Evolutionary conservation across 2,329 filamentous ascomycete species (phyloP).

Genomic region (Reticulascus tulasneorum): DNA sequence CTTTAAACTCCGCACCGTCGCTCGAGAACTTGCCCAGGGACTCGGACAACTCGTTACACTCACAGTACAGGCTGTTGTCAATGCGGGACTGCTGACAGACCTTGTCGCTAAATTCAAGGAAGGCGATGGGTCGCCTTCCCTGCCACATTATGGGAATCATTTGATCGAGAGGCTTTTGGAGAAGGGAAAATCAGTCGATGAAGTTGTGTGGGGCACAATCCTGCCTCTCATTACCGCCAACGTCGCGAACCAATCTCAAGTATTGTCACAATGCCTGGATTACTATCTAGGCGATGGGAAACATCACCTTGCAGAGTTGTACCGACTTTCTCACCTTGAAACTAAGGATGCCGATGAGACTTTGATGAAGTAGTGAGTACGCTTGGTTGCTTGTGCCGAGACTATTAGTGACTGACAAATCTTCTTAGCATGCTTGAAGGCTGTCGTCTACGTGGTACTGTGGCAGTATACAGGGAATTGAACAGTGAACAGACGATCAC

Average conservation of each 20-base stretch:
- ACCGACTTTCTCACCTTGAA: constrained; percentile 44
- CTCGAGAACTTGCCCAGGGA: constrained; percentile 43
- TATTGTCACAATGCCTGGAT: constrained; percentile 55
- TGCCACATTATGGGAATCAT: constrained; percentile 52
- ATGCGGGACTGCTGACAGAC: constrained; percentile 42
- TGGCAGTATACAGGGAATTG: constrained; percentile 45
- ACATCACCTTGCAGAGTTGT: constrained; percentile 47
- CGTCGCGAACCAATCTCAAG: constrained; percentile 55
- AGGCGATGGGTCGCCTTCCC: constrained; percentile 19
- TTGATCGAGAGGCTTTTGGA: constrained; percentile 54
- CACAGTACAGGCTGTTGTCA: constrained; percentile 44
- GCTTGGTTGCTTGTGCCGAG: too few species aligned
- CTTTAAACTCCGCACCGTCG: constrained; percentile 50
- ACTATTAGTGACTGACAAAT: not conserved
- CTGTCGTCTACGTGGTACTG: constrained; percentile 49
- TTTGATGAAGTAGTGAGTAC: constrained; percentile 26
- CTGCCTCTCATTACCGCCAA: constrained; percentile 53
- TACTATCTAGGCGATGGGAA: constrained; percentile 52
- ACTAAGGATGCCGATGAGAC: constrained; percentile 47
- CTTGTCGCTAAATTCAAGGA: constrained; percentile 43
- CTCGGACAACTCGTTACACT: constrained; percentile 49
- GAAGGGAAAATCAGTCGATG: constrained; percentile 45
- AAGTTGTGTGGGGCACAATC: constrained; percentile 54
- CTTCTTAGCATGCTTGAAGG: constrained; percentile 46
- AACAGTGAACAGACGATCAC: constrained; percentile 23